phyloP scores from a whole-genome alignment of 2,329 filamentous ascomycete genomes.

The Ophiobolus disseminans region DNA sequence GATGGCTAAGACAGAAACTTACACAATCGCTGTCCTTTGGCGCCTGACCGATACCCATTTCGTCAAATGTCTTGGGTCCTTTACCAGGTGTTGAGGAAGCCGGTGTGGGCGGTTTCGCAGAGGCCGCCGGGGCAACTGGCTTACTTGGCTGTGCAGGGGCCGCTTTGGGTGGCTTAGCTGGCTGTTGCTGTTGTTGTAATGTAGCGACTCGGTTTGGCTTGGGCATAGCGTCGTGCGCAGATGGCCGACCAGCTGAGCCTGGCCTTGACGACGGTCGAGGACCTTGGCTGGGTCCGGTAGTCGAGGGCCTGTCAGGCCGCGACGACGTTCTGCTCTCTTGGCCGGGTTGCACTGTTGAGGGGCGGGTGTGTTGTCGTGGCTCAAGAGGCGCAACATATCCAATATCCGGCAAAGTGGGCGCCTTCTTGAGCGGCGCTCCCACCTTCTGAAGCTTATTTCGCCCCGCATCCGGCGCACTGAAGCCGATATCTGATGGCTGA shows the following conservation, averaged over 20 bases:
- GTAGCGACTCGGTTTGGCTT: conserved; percentile 33
- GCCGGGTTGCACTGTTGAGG: conserved; percentile 43
- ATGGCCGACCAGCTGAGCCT: conserved; percentile 39
- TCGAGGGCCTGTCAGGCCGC: conserved; percentile 34
- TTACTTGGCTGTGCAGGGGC: conserved; percentile 24
- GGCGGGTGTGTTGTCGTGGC: conserved; percentile 43
- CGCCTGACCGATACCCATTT: conserved; percentile 90
- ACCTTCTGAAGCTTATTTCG: conserved; percentile 53
- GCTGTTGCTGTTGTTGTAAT: conserved; percentile 28
- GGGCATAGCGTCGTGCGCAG: conserved; percentile 32
- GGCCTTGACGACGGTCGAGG: conserved; percentile 31
- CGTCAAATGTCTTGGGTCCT: conserved; percentile 94
- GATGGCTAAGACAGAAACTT: conserved; percentile 48
- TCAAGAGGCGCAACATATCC: conserved; percentile 48
- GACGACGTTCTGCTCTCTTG: conserved; percentile 41
- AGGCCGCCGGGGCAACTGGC: conserved; percentile 31
- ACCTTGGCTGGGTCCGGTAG: conserved; percentile 24
- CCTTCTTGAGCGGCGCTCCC: conserved; percentile 38
- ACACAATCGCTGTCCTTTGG: conserved; percentile 93
- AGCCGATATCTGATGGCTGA: conserved; percentile 52
- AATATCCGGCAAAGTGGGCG: conserved; percentile 45
- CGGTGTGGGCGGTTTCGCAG: conserved; percentile 39
- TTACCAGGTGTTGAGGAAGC: conserved; percentile 60
- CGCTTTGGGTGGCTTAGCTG: conserved; percentile 17
- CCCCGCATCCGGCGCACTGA: conserved; percentile 51